Percentiles rank a stretch among this genome's conserved stretches.
Conservation (phyloP, 164 flowering plant species). For the Protea cynaroides region DNA sequence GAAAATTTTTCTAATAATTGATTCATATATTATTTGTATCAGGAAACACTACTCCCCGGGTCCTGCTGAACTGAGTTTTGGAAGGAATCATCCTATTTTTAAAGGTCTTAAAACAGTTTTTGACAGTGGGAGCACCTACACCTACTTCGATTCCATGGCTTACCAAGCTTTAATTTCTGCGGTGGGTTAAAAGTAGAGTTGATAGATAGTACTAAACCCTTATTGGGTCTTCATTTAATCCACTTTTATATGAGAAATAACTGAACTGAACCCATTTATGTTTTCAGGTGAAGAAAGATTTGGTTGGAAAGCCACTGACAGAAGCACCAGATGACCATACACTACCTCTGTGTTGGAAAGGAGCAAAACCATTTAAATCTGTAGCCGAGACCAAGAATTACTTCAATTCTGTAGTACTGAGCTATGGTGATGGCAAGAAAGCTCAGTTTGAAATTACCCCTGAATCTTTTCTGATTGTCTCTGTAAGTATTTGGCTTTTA, state of each 20-base stretch:
- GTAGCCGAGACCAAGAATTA: slow-evolving; percentile 43
- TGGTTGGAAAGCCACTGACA: slow-evolving; percentile 49
- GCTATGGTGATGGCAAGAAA: slow-evolving; percentile 42
- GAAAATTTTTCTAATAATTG: neutral
- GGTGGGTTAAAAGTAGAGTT: slow-evolving; percentile 35
- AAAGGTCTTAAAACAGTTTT: slow-evolving; percentile 51
- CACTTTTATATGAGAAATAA: neutral
- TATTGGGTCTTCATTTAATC: neutral
- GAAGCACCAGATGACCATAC: slow-evolving; percentile 39
- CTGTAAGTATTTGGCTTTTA: slow-evolving; percentile 34
- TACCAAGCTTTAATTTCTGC: slow-evolving; percentile 44
- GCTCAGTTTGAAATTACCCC: slow-evolving; percentile 58
- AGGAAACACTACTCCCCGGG: slow-evolving; percentile 82
- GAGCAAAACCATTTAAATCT: slow-evolving; percentile 51
- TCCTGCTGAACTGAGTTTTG: slow-evolving; percentile 48
- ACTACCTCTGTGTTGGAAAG: slow-evolving; percentile 90
- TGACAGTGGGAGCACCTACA: slow-evolving; percentile 93
- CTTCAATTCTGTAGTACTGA: slow-evolving; percentile 55
- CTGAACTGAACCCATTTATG: neutral
- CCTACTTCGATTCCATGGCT: slow-evolving; percentile 56
- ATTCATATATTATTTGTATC: slow-evolving; percentile 5
- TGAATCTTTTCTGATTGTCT: slow-evolving; percentile 67
- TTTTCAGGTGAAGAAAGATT: slow-evolving; percentile 48
- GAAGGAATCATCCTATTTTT: slow-evolving; percentile 41
- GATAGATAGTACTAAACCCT: neutral